Evolutionary conservation across 306 rosid species (phyloP).

Genomic region (Rosa persica): DNA sequence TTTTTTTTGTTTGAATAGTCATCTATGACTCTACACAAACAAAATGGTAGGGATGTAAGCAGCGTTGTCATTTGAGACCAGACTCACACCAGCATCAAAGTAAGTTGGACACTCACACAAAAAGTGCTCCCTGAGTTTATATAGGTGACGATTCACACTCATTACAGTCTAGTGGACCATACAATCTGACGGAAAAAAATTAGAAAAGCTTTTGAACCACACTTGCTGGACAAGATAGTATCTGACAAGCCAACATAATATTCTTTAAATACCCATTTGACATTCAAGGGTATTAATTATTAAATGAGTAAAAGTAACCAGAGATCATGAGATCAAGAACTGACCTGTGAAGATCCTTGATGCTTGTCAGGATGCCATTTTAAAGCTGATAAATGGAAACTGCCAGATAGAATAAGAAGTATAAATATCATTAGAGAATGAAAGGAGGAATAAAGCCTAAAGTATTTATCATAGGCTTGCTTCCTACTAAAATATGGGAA

Average conservation of each 20-base stretch:
- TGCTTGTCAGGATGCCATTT: slow-evolving; percentile 98
- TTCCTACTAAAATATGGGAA: not conserved
- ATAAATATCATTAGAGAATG: not conserved
- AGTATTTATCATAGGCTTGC: not conserved
- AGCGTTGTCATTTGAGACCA: not conserved
- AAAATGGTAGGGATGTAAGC: not conserved
- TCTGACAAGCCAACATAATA: not conserved
- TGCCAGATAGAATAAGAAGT: slow-evolving; percentile 28
- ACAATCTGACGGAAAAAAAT: not conserved
- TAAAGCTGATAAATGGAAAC: slow-evolving; percentile 80
- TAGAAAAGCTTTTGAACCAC: not conserved
- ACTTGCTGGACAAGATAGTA: not conserved
- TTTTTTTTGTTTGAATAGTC: not conserved
- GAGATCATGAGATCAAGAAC: slow-evolving; percentile 23
- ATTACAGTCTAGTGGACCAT: not conserved
- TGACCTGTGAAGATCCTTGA: slow-evolving; percentile 82
- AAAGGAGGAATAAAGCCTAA: not conserved
- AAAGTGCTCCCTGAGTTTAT: not conserved
- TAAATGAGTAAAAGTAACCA: slow-evolving; percentile 6
- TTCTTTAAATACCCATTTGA: not conserved
- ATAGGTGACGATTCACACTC: not conserved
- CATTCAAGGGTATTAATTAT: not conserved
- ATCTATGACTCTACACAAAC: not conserved
- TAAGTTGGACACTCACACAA: not conserved
- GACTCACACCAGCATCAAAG: not conserved